A percentile compares a stretch with the other conserved stretches of the same genome.
Evolutionary conservation across 2,329 filamentous ascomycete species (phyloP).

Genomic region (Beauveria sp.): DNA sequence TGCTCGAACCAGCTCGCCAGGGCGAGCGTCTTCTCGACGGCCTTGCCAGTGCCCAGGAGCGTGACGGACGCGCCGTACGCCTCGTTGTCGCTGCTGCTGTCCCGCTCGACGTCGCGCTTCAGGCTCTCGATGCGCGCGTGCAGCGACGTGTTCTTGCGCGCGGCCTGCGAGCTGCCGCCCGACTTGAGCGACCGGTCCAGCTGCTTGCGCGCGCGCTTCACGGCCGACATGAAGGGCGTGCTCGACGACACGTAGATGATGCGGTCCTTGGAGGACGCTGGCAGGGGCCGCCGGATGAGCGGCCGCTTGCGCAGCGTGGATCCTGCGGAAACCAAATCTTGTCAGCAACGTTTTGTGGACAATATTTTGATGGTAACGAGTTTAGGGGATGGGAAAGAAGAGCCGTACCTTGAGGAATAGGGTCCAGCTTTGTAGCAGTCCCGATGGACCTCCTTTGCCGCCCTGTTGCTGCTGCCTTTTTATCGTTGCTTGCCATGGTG

Average conservation of each 20-base stretch:
- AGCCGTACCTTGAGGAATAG: constrained; percentile 25
- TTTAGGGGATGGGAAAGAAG: not conserved
- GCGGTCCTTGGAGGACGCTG: constrained; percentile 34
- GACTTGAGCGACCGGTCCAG: constrained; percentile 44
- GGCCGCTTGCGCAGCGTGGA: constrained; percentile 43
- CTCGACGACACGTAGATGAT: constrained; percentile 57
- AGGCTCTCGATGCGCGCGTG: constrained; percentile 38
- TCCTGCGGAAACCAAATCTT: constrained; percentile 25
- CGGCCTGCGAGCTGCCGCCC: constrained; percentile 27
- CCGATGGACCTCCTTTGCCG: not conserved
- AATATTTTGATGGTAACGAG: not conserved
- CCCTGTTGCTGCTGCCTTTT: not conserved
- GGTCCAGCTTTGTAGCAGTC: constrained; percentile 25
- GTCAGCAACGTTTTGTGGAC: not conserved
- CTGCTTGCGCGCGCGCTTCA: constrained; percentile 57
- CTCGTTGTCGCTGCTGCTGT: constrained; percentile 14
- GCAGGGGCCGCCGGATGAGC: constrained; percentile 31
- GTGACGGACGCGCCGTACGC: constrained; percentile 35
- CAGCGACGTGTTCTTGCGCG: constrained; percentile 40
- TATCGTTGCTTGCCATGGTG: not conserved
- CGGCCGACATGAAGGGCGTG: constrained; percentile 60
- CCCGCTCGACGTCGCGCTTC: constrained; percentile 21
- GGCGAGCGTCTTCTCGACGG: constrained; percentile 55
- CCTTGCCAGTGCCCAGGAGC: constrained; percentile 58
- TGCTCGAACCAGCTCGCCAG: constrained; percentile 59